Evolutionary conservation across 306 rosid species (phyloP).

Genomic region (Gillenia trifoliata): DNA sequence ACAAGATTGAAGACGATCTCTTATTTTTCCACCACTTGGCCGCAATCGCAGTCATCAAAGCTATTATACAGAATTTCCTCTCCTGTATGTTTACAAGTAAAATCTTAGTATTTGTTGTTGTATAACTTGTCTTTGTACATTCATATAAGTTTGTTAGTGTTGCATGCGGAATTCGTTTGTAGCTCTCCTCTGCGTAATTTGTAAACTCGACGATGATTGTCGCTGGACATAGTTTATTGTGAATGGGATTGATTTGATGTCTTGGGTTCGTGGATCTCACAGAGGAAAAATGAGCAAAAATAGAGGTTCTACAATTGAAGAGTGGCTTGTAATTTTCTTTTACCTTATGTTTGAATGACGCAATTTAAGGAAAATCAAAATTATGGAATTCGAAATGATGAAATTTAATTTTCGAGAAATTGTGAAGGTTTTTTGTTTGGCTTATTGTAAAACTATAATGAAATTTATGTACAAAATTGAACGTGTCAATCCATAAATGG

Average conservation of each 20-base stretch:
- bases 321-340: background rate
- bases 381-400: too few relatives aligned
- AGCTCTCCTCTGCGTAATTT: slow-evolving; percentile 3
- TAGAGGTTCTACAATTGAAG: background rate
- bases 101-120: slow-evolving; percentile 12
- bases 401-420: too few relatives aligned
- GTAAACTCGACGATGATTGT: background rate
- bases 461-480: too few relatives aligned
- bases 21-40: slow-evolving; percentile 3
- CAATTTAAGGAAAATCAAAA: too few relatives aligned
- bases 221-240: background rate
- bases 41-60: background rate
- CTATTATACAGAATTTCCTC: background rate
- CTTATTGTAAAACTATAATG: too few relatives aligned
- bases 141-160: slow-evolving; percentile 5
- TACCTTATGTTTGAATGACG: too few relatives aligned
- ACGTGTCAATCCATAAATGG: too few relatives aligned
- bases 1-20: slow-evolving; percentile 12
- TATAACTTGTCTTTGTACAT: slow-evolving; percentile 13
- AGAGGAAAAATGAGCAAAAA: background rate
- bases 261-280: background rate
- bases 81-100: background rate
- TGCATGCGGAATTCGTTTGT: slow-evolving; percentile 1
- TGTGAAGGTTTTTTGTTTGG: too few relatives aligned
- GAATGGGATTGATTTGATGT: slow-evolving; percentile 1